Evolutionary conservation across 306 rosid species (phyloP).

Genomic region (Macrotyloma uniflorum): DNA sequence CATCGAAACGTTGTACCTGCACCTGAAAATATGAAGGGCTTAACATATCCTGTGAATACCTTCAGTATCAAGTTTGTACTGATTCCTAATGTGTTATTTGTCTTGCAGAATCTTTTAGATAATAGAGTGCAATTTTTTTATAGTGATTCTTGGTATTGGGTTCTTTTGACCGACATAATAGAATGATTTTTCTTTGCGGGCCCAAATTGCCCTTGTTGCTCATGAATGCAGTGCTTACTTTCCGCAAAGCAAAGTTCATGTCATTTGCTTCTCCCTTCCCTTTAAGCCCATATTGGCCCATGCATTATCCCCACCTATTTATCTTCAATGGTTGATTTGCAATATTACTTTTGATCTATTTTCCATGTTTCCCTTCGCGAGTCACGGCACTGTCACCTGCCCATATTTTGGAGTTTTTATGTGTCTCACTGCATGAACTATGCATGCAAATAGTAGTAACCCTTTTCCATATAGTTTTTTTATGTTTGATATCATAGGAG

Average conservation of each 20-base stretch:
- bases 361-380: not conserved
- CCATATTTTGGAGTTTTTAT: not conserved
- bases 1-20: constrained; percentile 50
- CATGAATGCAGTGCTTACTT: not conserved
- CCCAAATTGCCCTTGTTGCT: constrained; percentile 6
- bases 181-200: not conserved
- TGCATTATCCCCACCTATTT: not conserved
- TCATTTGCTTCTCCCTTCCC: constrained; percentile 6
- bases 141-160: constrained; percentile 15
- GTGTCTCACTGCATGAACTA: constrained; percentile 5
- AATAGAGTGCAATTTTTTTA: not conserved
- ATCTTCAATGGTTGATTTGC: constrained; percentile 7
- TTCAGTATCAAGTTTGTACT: constrained; percentile 70
- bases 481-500: constrained; percentile 12
- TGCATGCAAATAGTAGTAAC: constrained; percentile 13
- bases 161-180: constrained; percentile 8
- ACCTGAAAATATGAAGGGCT: constrained; percentile 37
- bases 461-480: not conserved
- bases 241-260: not conserved
- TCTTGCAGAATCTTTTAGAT: constrained; percentile 27
- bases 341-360: constrained; percentile 9
- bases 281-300: not conserved
- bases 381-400: not conserved
- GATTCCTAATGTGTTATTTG: constrained; percentile 30
- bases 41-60: constrained; percentile 49